Base-by-base conservation (phyloP, 495 filamentous ascomycete genomes). In the Tetracladium marchalianum region DNA sequence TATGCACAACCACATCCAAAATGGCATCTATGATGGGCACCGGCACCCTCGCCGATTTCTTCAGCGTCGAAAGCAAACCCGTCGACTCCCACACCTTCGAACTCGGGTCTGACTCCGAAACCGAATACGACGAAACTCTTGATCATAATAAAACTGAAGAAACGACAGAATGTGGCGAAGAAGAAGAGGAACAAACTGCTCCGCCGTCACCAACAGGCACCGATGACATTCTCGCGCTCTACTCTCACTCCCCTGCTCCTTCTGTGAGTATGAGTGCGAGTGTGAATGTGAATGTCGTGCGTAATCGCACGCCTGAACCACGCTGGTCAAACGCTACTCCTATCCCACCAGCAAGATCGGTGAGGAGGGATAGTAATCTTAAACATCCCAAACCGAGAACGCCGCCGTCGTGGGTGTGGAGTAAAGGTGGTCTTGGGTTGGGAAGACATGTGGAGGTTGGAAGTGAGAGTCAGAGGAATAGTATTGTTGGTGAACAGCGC, bases 281-380 rank as follows among this genome's bases (percentile, higher is more conserved):
- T n/a, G n/a, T n/a, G n/a, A n/a, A n/a, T n/a, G n/a, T n/a, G n/a
- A n/a, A n/a, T n/a, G n/a, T n/a, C n/a, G n/a, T n/a, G n/a, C n/a
- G n/a, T n/a, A n/a, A n/a, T n/a, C 17, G 16, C 22, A 27, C 22
- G 3, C 22, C 22, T 27, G 33, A 17, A 22, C 37, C 24, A 11
- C n/a, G 50, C 9, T 53, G 44, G 44, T 48, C 44, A 0, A 40
- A 18, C 12, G 44, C 35, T 3, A 53, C 44, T 40, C n/a, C 34
- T 7, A 48, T 34, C 8, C 22, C 39, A 7, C 10, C 17, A 11
- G 16, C 31, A 9, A 13, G 17, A 6, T 18, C 34, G 11, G 27
- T 44, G 12, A 13, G 50, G 5, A 18, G 44, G 22, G 45, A 53
- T n/a, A 39, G 33, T 40, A 47, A 47, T 17, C 47, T 53, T 40